Conservation (phyloP, 1,139 yeast genomes). For the Saccharomyces pastorianus region DNA sequence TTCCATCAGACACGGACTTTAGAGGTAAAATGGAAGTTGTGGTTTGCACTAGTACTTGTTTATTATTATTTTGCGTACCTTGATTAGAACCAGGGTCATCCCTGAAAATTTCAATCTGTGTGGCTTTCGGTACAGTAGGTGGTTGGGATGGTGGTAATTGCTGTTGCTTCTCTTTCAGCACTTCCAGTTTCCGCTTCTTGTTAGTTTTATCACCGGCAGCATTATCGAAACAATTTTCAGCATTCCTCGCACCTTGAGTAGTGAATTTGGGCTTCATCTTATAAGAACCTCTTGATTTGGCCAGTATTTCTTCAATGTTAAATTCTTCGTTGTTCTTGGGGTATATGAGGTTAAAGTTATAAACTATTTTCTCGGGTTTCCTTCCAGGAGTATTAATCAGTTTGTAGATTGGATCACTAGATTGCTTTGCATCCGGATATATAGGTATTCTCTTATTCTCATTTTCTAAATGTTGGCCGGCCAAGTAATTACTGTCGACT, state of each 20-base stretch:
- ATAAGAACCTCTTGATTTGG: conserved; percentile 36
- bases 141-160: conserved; percentile 5
- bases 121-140: background rate
- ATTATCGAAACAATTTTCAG: conserved; percentile 1
- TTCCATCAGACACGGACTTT: conserved; percentile 15
- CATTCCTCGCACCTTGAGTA: background rate
- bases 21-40: conserved; percentile 27
- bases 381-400: conserved; percentile 50
- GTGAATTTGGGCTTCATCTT: background rate
- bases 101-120: background rate
- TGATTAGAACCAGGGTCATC: background rate
- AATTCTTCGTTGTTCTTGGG: conserved; percentile 42
- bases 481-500: background rate
- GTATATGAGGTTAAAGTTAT: conserved; percentile 53
- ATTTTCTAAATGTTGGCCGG: background rate
- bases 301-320: conserved; percentile 55
- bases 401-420: conserved; percentile 34
- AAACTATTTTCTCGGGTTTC: conserved; percentile 52
- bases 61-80: background rate
- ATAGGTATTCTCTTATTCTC: background rate
- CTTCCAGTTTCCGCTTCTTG: background rate
- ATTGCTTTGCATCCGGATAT: conserved; percentile 10
- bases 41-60: conserved; percentile 5
- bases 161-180: background rate
- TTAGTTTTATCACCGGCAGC: background rate